A percentile compares a stretch with the other conserved stretches of the same genome.
phyloP scores from a whole-genome alignment of 2,329 filamentous ascomycete species.

The Trichoderma arundinaceum region DNA sequence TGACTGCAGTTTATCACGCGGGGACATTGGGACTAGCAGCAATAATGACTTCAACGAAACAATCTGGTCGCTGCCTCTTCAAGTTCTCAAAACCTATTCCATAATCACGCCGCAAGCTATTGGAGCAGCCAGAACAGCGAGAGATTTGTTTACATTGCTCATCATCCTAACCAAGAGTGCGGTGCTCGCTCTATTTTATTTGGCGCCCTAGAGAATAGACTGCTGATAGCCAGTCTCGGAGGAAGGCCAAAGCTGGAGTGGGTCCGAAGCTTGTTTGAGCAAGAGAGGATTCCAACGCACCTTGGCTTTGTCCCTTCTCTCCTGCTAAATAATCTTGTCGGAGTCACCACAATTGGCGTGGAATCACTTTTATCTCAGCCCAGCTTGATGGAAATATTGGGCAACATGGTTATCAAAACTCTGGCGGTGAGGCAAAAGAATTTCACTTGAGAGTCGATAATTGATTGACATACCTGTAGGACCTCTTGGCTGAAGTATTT shows the following conservation, averaged over 20 bases:
- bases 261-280: conserved; percentile 16
- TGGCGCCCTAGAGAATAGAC: conserved; percentile 18
- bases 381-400: not conserved
- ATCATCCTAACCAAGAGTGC: conserved; percentile 17
- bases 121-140: conserved; percentile 12
- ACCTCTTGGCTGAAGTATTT: conserved; percentile 6
- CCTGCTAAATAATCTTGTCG: not conserved
- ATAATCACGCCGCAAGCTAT: not conserved
- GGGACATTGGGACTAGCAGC: not conserved
- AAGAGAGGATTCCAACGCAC: conserved; percentile 23
- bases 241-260: not conserved
- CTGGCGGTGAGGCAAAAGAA: not conserved
- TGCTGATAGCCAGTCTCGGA: conserved; percentile 1
- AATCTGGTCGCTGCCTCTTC: conserved; percentile 8
- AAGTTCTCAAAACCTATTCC: not conserved
- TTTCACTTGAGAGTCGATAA: too few relatives aligned
- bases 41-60: conserved; percentile 27
- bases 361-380: conserved; percentile 7
- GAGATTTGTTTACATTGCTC: conserved; percentile 17
- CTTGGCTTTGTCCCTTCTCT: not conserved
- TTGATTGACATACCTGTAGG: not conserved
- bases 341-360: not conserved
- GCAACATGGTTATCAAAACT: conserved; percentile 3
- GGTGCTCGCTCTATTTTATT: conserved; percentile 18
- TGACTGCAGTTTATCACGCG: conserved; percentile 18